Conservation (phyloP, 75 land plant species). For the Picea glauca region DNA sequence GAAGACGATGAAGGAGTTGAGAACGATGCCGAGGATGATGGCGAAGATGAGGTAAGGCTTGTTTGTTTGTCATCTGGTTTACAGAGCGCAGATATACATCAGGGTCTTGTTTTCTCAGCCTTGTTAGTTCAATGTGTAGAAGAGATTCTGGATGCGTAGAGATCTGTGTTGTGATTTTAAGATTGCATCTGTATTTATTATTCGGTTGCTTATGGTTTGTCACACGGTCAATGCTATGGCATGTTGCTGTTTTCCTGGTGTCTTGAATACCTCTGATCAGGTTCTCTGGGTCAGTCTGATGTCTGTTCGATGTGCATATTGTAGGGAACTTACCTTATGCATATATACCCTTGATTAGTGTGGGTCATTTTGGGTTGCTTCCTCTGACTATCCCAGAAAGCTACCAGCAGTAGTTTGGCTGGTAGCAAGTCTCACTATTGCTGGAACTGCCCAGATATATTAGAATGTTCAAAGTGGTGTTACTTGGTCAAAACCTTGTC, state of each 20-base stretch:
- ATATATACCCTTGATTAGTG: too few relatives aligned
- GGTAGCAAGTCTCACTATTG: not conserved
- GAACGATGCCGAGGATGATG: not conserved
- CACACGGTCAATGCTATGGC: not conserved
- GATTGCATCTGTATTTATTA: too few relatives aligned
- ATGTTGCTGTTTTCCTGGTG: not conserved
- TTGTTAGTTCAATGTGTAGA: too few relatives aligned
- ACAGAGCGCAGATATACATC: too few relatives aligned
- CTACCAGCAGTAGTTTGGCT: too few relatives aligned
- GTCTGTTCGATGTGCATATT: not conserved
- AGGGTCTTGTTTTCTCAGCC: not conserved
- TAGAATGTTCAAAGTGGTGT: not conserved
- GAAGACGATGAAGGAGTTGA: too few relatives aligned
- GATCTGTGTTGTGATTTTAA: too few relatives aligned
- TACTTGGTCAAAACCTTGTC: not conserved
- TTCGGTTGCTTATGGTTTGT: not conserved
- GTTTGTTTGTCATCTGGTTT: not conserved
- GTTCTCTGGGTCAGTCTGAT: not conserved
- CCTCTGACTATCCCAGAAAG: not conserved
- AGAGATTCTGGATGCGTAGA: too few relatives aligned
- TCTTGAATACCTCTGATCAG: not conserved
- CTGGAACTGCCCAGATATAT: not conserved
- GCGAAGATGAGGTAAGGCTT: conserved; percentile 10
- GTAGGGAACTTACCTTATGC: too few relatives aligned
- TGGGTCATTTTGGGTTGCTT: too few relatives aligned